Base-by-base conservation (phyloP, 177 flowering plant genomes). In the Vitis hybrid region DNA sequence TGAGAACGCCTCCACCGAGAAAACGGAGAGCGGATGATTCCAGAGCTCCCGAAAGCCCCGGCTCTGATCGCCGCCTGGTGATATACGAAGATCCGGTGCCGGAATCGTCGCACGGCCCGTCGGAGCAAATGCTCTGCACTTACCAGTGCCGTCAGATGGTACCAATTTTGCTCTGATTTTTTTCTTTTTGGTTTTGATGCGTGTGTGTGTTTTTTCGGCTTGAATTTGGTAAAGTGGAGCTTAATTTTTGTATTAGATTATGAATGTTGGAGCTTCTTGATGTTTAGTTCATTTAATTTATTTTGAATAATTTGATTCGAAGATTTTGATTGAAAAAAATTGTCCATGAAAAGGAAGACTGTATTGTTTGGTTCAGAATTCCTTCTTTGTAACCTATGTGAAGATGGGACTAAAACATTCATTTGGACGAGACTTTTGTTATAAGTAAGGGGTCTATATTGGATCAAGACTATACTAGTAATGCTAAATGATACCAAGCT, bases 81-180 rank as follows among this genome's bases (percentile, higher is more conserved):
- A 79, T 89, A 59, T 87, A 82, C 71, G 94, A 91, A 72, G 90
- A 89, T 40, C 82, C 81, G 15, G 60, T 67, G 35, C 74, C 79
- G 15, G 83, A 72, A 55, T 66, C 79, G 14, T 70, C 81, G 32
- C 76, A 72, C 52, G 60, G 70, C 7, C 76, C 80, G 15, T 81
- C 86, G 2, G 84, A 88, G 18, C 91, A 86, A n/a, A 74, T 86
- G 90, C 84, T 89, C 67, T 88, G 93, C 83, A 88, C 93, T 52
- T 92, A 85, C 56, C 93, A 90, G 66, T 88, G 95, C 72, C 92
- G 91, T 69, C 95, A 89, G 69, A 84, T 88, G 97, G 97, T 91
- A 78, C 46, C 50, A 48, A 2, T 46, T 32, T 52, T 48, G n/a
- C 59, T 57, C 18, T 56, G 14, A 10, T 32, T 50, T 62, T 61